Conservation (phyloP, 345 rosid species). For the Euphorbia pulcherrima region DNA sequence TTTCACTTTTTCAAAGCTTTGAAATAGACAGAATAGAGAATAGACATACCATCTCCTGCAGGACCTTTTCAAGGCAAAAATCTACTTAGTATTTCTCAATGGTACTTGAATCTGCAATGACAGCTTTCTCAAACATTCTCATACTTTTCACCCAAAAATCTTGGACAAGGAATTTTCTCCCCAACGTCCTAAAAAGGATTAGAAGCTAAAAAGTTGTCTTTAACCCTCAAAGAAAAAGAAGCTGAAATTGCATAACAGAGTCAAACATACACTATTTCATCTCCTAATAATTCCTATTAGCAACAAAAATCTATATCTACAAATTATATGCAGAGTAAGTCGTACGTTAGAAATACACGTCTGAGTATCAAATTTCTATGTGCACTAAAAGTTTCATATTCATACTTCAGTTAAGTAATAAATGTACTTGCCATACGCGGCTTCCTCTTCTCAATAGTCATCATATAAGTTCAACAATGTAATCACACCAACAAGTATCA, state of each 20-base stretch:
- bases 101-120: background rate
- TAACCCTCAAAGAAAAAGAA: background rate
- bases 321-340: background rate
- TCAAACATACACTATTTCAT: background rate
- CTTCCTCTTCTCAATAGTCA: background rate
- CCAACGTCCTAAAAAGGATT: background rate
- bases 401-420: background rate
- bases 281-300: background rate
- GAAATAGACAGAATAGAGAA: background rate
- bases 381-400: background rate
- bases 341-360: background rate
- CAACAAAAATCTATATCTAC: background rate
- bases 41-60: background rate
- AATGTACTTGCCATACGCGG: background rate
- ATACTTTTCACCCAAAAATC: background rate
- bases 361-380: background rate
- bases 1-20: background rate
- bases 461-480: background rate
- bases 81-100: background rate
- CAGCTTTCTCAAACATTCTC: constrained; percentile 2
- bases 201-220: background rate
- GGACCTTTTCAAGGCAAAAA: background rate
- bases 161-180: background rate
- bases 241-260: background rate
- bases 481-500: background rate